phyloP scores from a whole-genome alignment of 768 basidiomycete species.

The Piloderma croceum region DNA sequence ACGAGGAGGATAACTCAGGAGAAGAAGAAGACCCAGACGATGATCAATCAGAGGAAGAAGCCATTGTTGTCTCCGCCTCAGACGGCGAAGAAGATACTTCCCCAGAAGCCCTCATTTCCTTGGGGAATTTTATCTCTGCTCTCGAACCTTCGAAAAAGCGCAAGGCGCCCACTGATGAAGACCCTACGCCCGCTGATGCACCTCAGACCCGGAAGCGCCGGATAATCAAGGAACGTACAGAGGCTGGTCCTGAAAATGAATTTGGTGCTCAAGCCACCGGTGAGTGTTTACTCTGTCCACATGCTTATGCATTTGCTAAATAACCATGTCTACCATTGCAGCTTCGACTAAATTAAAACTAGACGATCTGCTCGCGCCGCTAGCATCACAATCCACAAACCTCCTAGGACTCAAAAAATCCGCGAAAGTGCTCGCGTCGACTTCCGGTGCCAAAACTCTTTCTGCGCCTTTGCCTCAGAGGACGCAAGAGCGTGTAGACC shows the following conservation, averaged over 20 bases:
- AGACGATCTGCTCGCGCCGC: slow-evolving; percentile 72
- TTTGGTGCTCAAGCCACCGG: slow-evolving; percentile 56
- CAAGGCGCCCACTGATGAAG: slow-evolving; percentile 47
- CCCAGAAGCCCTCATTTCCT: slow-evolving; percentile 58
- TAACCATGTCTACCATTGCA: slow-evolving; percentile 18
- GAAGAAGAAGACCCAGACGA: slow-evolving; percentile 31
- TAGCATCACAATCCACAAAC: slow-evolving; percentile 53
- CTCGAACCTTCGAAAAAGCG: slow-evolving; percentile 67
- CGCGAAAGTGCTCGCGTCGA: slow-evolving; percentile 53
- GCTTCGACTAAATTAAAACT: slow-evolving; percentile 53
- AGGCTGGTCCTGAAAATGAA: slow-evolving; percentile 77
- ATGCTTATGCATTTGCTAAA: neutral
- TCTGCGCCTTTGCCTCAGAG: slow-evolving; percentile 83
- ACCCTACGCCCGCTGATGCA: slow-evolving; percentile 18
- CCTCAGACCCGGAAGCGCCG: slow-evolving; percentile 49
- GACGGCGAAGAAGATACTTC: slow-evolving; percentile 46
- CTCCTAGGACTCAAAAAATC: slow-evolving; percentile 66
- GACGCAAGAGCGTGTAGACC: slow-evolving; percentile 83
- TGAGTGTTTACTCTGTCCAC: slow-evolving; percentile 19
- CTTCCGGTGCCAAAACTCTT: slow-evolving; percentile 48
- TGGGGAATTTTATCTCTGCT: slow-evolving; percentile 65
- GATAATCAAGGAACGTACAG: slow-evolving; percentile 60
- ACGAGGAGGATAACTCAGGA: slow-evolving; percentile 32
- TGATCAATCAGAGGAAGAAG: slow-evolving; percentile 41
- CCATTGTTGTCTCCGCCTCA: slow-evolving; percentile 39